These are phyloP conservation scores for Suillus clintonianus DNA, from an alignment of 768 basidiomycete species.

Conservation along the genomic window DNA sequence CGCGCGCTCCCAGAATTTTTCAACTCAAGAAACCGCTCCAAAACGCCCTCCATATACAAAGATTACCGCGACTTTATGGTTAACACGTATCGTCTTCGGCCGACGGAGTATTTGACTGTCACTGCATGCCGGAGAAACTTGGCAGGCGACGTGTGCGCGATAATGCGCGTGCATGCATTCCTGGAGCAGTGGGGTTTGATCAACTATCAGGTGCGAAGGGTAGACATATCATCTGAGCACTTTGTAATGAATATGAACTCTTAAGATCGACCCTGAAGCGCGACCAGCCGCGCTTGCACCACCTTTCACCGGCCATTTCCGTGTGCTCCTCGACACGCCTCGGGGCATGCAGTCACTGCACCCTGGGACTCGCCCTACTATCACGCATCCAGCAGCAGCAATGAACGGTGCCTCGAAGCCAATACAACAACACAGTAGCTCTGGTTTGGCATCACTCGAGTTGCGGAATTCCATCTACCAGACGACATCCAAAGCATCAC, in stretches of 20 bases:
- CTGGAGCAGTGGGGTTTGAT: slow-evolving; percentile 98
- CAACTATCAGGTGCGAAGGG: slow-evolving; percentile 86
- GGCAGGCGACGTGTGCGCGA: slow-evolving; percentile 96
- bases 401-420: slow-evolving; percentile 51
- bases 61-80: slow-evolving; percentile 99
- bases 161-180: slow-evolving; percentile 99
- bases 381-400: slow-evolving; percentile 41
- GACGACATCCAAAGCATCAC: slow-evolving; percentile 82
- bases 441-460: slow-evolving; percentile 76
- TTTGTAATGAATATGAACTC: slow-evolving; percentile 4
- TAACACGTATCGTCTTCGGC: slow-evolving; percentile 94
- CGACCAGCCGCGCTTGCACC: slow-evolving; percentile 92
- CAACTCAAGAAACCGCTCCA: slow-evolving; percentile 90
- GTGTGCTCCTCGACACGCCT: slow-evolving; percentile 95
- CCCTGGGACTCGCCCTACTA: slow-evolving; percentile 66
- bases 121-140: slow-evolving; percentile 95
- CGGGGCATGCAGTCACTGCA: slow-evolving; percentile 94
- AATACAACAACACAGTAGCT: slow-evolving; percentile 26
- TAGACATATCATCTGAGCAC: background rate
- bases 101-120: slow-evolving; percentile 94
- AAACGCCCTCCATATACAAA: slow-evolving; percentile 97
- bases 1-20: slow-evolving; percentile 97
- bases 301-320: slow-evolving; percentile 98
- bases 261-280: slow-evolving; percentile 94
- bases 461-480: slow-evolving; percentile 88